These are phyloP conservation scores for Paraleonurus japonicus DNA, from an alignment of 257 asterid genomes.

Conservation along the genomic window DNA sequence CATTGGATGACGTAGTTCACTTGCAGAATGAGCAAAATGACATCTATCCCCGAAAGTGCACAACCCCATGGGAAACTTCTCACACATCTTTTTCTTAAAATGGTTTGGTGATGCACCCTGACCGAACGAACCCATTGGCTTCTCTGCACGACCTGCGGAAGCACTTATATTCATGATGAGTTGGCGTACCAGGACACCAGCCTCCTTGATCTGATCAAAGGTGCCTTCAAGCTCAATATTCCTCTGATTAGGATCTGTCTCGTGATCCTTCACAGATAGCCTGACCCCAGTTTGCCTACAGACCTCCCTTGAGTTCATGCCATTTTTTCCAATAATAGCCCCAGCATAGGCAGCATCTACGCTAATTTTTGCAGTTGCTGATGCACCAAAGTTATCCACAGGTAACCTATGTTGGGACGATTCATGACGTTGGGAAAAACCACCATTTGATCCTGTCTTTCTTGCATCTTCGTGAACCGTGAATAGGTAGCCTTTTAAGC, in stretches of 20 bases:
- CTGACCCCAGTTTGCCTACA: conserved; percentile 49
- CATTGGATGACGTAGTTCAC: conserved; percentile 33
- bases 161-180: conserved; percentile 33
- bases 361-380: conserved; percentile 58
- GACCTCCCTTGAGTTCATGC: conserved; percentile 49
- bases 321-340: conserved; percentile 55
- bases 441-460: conserved; percentile 25
- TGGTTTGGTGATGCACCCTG: conserved; percentile 26
- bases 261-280: conserved; percentile 52
- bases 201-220: conserved; percentile 59
- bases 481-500: conserved; percentile 32
- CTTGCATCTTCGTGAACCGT: conserved; percentile 34
- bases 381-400: conserved; percentile 48
- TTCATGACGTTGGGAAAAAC: conserved; percentile 36
- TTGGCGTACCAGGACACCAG: conserved; percentile 47
- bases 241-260: conserved; percentile 39
- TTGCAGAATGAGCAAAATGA: conserved; percentile 46
- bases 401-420: conserved; percentile 26
- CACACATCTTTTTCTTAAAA: conserved; percentile 49
- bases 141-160: conserved; percentile 22
- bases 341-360: conserved; percentile 53
- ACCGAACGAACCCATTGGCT: conserved; percentile 19
- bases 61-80: conserved; percentile 40
- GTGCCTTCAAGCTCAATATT: conserved; percentile 64
- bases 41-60: conserved; percentile 54